Evolutionary conservation across 768 basidiomycete genomes (phyloP), one percentile per base, ranked within the genome.

Genomic region (Amanita pallidorosea): DNA sequence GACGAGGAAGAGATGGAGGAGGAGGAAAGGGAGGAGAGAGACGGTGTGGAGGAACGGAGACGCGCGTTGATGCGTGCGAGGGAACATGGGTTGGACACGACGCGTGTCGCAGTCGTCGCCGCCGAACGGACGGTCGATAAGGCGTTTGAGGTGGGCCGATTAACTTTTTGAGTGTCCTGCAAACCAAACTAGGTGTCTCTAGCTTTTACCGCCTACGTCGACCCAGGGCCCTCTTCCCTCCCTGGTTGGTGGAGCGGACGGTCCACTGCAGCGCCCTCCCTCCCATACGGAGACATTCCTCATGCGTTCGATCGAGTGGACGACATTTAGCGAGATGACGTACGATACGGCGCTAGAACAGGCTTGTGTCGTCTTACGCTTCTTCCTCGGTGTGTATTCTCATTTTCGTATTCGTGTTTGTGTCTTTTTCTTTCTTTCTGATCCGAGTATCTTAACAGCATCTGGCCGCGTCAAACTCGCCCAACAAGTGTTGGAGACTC

Each of bases 291-390:
- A 91, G 60, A 60, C 67, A 54, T 63, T 87, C 44, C 70, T 98
- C 7, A 73, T 95, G 27, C 80, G 93, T 17, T 88, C 89, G 0
- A 83, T 97, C 45, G 94, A 98, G 60, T 99, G 95, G 95, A 87
- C 94, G 47, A 85, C 80, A 0, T 87, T 88, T 62, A 71, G 75
- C 56, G 77, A 80, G 29, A 67, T 74, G 5, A 98, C 94, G 1
- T 81, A 84, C 55, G 68, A 73, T 9, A 82, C 82, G 5, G 94
- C 93, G 0, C 68, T 97, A 7, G 80, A 87, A 59, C 89, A 93
- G 59, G 83, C 89, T 1, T 94, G 94, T 52, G 83, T 87, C 36
- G 86, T 96, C 53, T 62, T 92, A 51, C 81, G 94, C 13, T 92
- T 91, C 62, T 89, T 96, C 72, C 76, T 98, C 20, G 82, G 94